Percentiles rank a stretch among this genome's conserved stretches.
These are phyloP conservation scores for Medicago truncatula DNA, from an alignment of 306 rosid genomes.

Conservation along the genomic window MtrunA17r5.0-ANR NC_053044.1:47984001-47984500, in stretches of 20 bases:
- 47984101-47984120: slow-evolving; percentile 24
- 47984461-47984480: too few species aligned
- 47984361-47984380: neutral
- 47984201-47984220: neutral
- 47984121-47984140: slow-evolving; percentile 19
- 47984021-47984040: slow-evolving; percentile 61
- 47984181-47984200: neutral
- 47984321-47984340: neutral
- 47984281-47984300: neutral
- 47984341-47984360: too few species aligned
- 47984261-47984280: neutral
- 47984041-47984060: slow-evolving; percentile 56
- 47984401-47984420: neutral
- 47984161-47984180: neutral
- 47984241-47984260: neutral
- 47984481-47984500: too few species aligned
- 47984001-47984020: slow-evolving; percentile 84
- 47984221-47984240: too few species aligned
- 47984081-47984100: neutral
- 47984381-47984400: neutral
- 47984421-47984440: neutral
- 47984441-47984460: too few species aligned
- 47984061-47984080: slow-evolving; percentile 41
- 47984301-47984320: neutral
- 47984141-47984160: slow-evolving; percentile 11